These are phyloP conservation scores for Euphrasia arctica DNA, from an alignment of 305 asterid genomes.

Conservation along the genomic window DNA sequence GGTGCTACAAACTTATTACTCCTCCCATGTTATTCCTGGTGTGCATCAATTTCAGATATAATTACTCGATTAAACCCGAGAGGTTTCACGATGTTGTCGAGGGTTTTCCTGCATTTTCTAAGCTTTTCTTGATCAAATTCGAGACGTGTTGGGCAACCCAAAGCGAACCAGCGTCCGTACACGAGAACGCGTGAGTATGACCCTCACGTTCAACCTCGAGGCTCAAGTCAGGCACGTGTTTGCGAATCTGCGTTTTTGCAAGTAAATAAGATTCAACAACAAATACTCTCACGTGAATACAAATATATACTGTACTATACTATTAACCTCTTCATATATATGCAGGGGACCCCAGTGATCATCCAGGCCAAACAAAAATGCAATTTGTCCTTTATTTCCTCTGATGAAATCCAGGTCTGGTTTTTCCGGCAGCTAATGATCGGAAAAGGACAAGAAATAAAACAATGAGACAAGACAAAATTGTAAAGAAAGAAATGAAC, in stretches of 20 bases:
- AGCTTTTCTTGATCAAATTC: slow-evolving; percentile 41
- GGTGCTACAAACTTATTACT: not conserved
- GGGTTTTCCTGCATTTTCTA: slow-evolving; percentile 4
- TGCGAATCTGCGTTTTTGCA: slow-evolving; percentile 43
- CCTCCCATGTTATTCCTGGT: not conserved
- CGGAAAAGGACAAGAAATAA: slow-evolving; percentile 15
- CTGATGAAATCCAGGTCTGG: slow-evolving; percentile 76
- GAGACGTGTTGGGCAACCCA: slow-evolving; percentile 75
- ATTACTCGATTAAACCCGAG: not conserved
- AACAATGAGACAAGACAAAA: not conserved
- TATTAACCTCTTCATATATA: slow-evolving; percentile 72
- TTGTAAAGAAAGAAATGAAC: not conserved
- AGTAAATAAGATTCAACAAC: not conserved
- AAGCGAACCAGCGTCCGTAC: slow-evolving; percentile 66
- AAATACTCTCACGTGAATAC: not conserved
- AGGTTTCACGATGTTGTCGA: not conserved
- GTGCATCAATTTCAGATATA: not conserved
- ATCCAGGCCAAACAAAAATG: slow-evolving; percentile 71
- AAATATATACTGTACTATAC: too few species aligned
- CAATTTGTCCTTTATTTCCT: slow-evolving; percentile 50
- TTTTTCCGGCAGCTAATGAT: slow-evolving; percentile 50
- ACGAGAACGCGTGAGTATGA: slow-evolving; percentile 76
- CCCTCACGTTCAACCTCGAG: slow-evolving; percentile 59
- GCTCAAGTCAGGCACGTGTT: slow-evolving; percentile 46
- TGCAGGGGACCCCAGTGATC: slow-evolving; percentile 98